phyloP scores from a whole-genome alignment of 2,329 filamentous ascomycete genomes.

The Fonsecaea pedrosoi region DNA sequence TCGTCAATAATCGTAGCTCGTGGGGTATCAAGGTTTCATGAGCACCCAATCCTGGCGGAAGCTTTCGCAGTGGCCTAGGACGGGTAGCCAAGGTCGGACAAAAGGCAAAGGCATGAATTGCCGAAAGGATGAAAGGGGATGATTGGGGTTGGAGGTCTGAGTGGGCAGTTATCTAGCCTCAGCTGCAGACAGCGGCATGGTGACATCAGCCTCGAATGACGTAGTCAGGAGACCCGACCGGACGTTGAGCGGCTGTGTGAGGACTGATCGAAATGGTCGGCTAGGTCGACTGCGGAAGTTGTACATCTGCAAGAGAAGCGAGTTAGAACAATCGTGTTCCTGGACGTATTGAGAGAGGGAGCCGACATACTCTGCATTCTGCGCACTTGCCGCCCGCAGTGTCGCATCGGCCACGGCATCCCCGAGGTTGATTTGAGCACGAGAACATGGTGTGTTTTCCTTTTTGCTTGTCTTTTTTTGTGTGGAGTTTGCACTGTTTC shows the following conservation, averaged over 20 bases:
- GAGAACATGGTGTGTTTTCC: slow-evolving; percentile 51
- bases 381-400: slow-evolving; percentile 51
- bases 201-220: slow-evolving; percentile 36
- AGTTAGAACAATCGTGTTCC: slow-evolving; percentile 23
- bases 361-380: slow-evolving; percentile 53
- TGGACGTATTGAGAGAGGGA: background rate
- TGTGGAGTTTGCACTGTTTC: background rate
- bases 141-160: slow-evolving; percentile 5
- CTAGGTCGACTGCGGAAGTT: slow-evolving; percentile 44
- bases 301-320: slow-evolving; percentile 35
- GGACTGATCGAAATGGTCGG: slow-evolving; percentile 49
- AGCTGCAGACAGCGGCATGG: slow-evolving; percentile 33
- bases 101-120: background rate
- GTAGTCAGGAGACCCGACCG: slow-evolving; percentile 45
- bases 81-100: background rate
- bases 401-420: slow-evolving; percentile 56
- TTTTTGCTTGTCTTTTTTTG: background rate
- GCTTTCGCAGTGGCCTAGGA: background rate
- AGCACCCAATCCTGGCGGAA: slow-evolving; percentile 1
- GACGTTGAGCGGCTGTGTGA: slow-evolving; percentile 50
- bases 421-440: slow-evolving; percentile 56
- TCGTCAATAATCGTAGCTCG: slow-evolving; percentile 20
- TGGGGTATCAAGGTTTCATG: slow-evolving; percentile 19
- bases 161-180: slow-evolving; percentile 20
- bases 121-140: slow-evolving; percentile 13